phyloP scores from a whole-genome alignment of 352 stramenopile genomes.

The Phytophthora sansomeana region DNA sequence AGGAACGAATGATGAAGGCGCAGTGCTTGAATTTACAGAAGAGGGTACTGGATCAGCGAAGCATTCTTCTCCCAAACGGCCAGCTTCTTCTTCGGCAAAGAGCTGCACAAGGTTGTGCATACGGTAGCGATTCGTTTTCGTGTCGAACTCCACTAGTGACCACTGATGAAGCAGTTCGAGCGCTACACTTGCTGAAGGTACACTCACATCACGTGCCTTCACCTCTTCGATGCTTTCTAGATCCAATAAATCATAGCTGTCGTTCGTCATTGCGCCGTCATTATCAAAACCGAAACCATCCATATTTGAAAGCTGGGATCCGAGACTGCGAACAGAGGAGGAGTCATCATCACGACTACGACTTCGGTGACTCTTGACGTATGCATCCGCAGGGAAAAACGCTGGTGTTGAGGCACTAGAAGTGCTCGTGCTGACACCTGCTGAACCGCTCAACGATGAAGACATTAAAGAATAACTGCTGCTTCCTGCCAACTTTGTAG shows the following conservation, averaged over 20 bases:
- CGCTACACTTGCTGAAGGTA: slow-evolving; percentile 58
- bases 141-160: slow-evolving; percentile 84
- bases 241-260: slow-evolving; percentile 81
- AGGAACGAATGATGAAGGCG: slow-evolving; percentile 51
- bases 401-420: slow-evolving; percentile 32
- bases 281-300: slow-evolving; percentile 81
- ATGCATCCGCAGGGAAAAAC: slow-evolving; percentile 64
- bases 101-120: slow-evolving; percentile 89
- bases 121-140: slow-evolving; percentile 71
- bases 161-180: slow-evolving; percentile 77
- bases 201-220: slow-evolving; percentile 52
- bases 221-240: slow-evolving; percentile 76
- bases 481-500: slow-evolving; percentile 17
- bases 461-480: slow-evolving; percentile 34
- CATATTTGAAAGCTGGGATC: slow-evolving; percentile 72
- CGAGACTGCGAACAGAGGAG: slow-evolving; percentile 64
- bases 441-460: slow-evolving; percentile 34
- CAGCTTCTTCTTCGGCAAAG: slow-evolving; percentile 84
- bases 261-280: slow-evolving; percentile 81
- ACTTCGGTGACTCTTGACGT: slow-evolving; percentile 47
- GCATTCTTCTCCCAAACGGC: slow-evolving; percentile 56
- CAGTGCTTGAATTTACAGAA: slow-evolving; percentile 16
- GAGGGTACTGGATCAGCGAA: slow-evolving; percentile 33
- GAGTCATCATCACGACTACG: slow-evolving; percentile 57
- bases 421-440: slow-evolving; percentile 5